These are phyloP conservation scores for Ophiostoma novo-ulmi DNA, from an alignment of 2,329 filamentous ascomycete genomes.

Conservation along the genomic window DNA sequence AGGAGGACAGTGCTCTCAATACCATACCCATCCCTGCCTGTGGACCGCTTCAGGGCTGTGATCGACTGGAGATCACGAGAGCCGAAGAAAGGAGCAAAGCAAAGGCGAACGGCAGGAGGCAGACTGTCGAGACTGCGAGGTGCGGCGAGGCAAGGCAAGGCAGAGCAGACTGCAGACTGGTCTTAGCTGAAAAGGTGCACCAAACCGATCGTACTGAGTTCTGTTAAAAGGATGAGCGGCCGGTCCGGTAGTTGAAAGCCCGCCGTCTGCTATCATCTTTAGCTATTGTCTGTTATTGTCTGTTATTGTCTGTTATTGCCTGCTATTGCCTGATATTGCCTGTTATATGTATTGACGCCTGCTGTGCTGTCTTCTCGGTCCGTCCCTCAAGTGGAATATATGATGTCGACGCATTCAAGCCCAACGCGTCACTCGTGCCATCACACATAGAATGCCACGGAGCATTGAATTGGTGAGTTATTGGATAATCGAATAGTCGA, in stretches of 20 bases:
- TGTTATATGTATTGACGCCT: neutral
- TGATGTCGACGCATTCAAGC: neutral
- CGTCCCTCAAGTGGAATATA: neutral
- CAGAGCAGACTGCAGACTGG: neutral
- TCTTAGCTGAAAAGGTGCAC: neutral
- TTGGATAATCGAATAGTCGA: too few relatives aligned
- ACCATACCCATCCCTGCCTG: neutral
- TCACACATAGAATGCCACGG: too few relatives aligned
- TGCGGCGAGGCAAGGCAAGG: neutral
- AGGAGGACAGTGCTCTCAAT: neutral
- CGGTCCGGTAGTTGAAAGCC: neutral
- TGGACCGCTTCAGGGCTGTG: constrained; percentile 10
- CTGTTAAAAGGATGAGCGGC: too few relatives aligned
- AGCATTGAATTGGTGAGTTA: neutral
- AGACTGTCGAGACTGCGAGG: neutral
- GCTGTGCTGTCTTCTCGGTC: neutral
- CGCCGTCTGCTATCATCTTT: too few relatives aligned
- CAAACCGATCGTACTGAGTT: neutral
- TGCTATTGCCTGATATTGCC: neutral
- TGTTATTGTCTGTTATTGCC: too few relatives aligned
- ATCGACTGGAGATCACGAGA: constrained; percentile 12
- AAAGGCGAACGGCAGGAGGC: neutral
- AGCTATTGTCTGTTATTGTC: too few relatives aligned
- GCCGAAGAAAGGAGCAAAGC: neutral
- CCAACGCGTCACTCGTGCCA: neutral